Evolutionary conservation across 495 filamentous ascomycete species (phyloP).

Genomic region (Penicillium chermesinum): DNA sequence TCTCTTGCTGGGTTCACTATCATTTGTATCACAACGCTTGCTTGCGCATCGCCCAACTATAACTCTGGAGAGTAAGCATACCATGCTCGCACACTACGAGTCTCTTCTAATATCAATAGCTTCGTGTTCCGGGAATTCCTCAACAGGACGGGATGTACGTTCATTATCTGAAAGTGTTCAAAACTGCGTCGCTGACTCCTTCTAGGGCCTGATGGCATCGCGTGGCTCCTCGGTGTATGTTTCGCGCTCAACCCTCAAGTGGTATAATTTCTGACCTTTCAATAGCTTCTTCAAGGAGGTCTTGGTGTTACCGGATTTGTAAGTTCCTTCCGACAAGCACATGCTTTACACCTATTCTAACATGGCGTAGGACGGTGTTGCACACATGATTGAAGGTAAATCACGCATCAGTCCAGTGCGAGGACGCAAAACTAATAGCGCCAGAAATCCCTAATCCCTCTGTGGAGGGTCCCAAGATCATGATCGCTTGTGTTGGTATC

Average conservation of each 20-base stretch:
- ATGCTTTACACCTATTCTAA: conserved; percentile 10
- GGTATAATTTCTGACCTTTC: conserved; percentile 16
- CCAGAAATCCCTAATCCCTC: conserved; percentile 66
- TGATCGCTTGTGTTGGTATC: conserved; percentile 66
- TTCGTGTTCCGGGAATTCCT: conserved; percentile 56
- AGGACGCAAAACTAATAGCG: conserved; percentile 10
- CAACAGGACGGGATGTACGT: conserved; percentile 54
- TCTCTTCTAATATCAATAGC: conserved; percentile 31
- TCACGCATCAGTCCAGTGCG: neutral
- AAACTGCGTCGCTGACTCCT: neutral
- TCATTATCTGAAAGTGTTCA: neutral
- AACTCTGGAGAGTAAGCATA: conserved; percentile 52
- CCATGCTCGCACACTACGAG: neutral
- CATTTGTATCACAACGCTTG: conserved; percentile 61
- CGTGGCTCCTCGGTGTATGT: conserved; percentile 56
- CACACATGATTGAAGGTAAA: conserved; percentile 45
- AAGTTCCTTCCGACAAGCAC: neutral
- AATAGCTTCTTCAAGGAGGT: conserved; percentile 53
- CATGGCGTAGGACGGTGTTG: conserved; percentile 46
- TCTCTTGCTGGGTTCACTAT: conserved; percentile 62
- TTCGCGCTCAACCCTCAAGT: neutral
- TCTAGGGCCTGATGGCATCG: conserved; percentile 55
- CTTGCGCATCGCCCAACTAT: conserved; percentile 57
- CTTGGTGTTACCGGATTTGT: conserved; percentile 58
- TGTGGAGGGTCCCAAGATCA: conserved; percentile 62